Conservation (phyloP, 2,329 filamentous ascomycete species). For the Trichophyton equinum region DNA sequence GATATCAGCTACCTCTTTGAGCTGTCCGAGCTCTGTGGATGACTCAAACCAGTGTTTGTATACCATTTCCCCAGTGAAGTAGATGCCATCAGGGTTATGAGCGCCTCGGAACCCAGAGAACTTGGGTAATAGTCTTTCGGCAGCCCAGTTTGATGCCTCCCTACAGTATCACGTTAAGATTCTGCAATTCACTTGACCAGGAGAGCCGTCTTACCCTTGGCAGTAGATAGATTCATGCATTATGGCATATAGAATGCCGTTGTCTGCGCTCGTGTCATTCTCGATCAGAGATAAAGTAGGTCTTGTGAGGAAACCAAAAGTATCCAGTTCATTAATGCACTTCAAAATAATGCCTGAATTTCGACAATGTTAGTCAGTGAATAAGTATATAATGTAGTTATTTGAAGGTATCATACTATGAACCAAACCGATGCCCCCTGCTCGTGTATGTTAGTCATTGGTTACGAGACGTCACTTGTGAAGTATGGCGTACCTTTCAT, state of each 20-base stretch:
- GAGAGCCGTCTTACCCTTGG: constrained; percentile 39
- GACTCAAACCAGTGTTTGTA: constrained; percentile 75
- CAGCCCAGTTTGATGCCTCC: constrained; percentile 62
- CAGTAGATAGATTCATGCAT: constrained; percentile 85
- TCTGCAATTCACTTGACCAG: not conserved
- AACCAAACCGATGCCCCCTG: constrained; percentile 57
- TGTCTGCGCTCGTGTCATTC: constrained; percentile 55
- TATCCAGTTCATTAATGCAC: constrained; percentile 58
- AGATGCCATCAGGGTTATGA: constrained; percentile 43
- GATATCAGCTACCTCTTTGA: constrained; percentile 56
- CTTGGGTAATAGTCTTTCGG: constrained; percentile 31
- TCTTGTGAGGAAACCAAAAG: constrained; percentile 62
- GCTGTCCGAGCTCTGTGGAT: constrained; percentile 58
- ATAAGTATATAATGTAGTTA: not conserved
- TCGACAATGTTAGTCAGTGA: not conserved
- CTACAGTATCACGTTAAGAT: constrained; percentile 16
- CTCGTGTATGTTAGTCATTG: not conserved
- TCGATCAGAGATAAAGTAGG: constrained; percentile 60
- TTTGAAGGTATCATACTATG: constrained; percentile 39
- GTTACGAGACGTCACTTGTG: not conserved
- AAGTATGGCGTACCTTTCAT: constrained; percentile 46
- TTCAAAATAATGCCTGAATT: constrained; percentile 50
- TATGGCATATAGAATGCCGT: constrained; percentile 68
- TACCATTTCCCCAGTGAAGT: constrained; percentile 87
- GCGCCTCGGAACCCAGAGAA: constrained; percentile 38